Evolutionary conservation across 2,329 filamentous ascomycete species (phyloP).

Genomic region (Colletotrichum brevisporum): DNA sequence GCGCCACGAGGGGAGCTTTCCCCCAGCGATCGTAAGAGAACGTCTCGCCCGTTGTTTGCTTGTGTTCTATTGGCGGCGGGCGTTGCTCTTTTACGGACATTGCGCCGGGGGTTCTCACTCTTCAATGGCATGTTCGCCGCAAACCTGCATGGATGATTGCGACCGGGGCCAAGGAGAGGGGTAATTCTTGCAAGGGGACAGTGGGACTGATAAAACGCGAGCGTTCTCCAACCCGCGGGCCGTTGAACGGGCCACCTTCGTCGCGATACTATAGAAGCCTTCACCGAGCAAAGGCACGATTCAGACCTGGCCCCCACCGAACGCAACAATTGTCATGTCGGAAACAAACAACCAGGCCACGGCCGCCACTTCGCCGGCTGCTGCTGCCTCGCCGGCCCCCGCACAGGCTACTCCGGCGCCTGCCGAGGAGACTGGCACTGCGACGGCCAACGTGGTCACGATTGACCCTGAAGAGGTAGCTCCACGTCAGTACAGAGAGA

Average conservation of each 20-base stretch:
- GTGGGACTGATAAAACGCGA: not conserved
- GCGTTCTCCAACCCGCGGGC: slow-evolving; percentile 6
- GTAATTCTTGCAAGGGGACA: not conserved
- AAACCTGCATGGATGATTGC: slow-evolving; percentile 11
- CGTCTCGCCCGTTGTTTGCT: not conserved
- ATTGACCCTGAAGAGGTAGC: not conserved
- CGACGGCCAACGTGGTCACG: not conserved
- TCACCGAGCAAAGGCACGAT: too few relatives aligned
- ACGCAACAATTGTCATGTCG: not conserved
- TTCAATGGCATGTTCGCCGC: slow-evolving; percentile 6
- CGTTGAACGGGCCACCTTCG: not conserved
- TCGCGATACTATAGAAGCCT: too few relatives aligned
- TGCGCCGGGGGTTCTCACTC: not conserved
- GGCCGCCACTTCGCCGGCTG: not conserved
- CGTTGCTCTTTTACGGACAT: not conserved
- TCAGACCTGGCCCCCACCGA: too few relatives aligned
- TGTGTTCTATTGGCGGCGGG: not conserved
- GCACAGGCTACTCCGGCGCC: not conserved
- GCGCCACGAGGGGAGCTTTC: not conserved
- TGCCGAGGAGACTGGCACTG: not conserved
- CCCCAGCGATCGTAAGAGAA: not conserved
- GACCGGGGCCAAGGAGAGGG: slow-evolving; percentile 8
- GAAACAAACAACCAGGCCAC: not conserved
- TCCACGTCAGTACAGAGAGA: too few relatives aligned
- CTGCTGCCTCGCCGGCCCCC: not conserved